A percentile compares a stretch with the other conserved stretches of the same genome.
These are phyloP conservation scores for Trifolium fragiferum DNA, from an alignment of 306 rosid species.

Conservation along the genomic window DNA sequence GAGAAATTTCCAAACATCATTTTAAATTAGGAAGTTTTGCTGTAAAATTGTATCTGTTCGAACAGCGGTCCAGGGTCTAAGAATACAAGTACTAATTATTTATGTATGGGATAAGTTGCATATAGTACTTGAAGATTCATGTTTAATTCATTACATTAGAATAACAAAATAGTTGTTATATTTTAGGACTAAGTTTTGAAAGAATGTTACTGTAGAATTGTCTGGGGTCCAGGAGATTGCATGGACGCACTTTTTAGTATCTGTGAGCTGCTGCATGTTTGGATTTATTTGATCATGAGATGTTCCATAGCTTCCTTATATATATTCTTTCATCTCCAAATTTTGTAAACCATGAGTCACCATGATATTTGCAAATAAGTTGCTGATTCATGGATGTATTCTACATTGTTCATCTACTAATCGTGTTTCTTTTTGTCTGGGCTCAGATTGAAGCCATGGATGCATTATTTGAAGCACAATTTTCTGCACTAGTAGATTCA, in stretches of 20 bases:
- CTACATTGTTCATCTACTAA: slow-evolving; percentile 31
- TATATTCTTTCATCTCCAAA: slow-evolving; percentile 30
- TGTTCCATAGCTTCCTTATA: slow-evolving; percentile 20
- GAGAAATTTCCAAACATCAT: neutral
- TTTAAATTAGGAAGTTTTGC: neutral
- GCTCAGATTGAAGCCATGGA: slow-evolving; percentile 95
- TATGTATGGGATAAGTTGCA: neutral
- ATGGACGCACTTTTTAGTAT: slow-evolving; percentile 18
- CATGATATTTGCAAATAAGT: slow-evolving; percentile 26
- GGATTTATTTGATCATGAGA: slow-evolving; percentile 11
- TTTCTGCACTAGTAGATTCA: slow-evolving; percentile 82
- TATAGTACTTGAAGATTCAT: slow-evolving; percentile 20
- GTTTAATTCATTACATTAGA: slow-evolving; percentile 20
- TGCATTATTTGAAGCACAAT: slow-evolving; percentile 93
- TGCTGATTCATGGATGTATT: slow-evolving; percentile 34
- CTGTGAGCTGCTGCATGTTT: slow-evolving; percentile 11
- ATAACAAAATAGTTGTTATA: slow-evolving; percentile 9
- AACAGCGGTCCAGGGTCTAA: slow-evolving; percentile 4
- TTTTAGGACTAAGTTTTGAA: slow-evolving; percentile 12
- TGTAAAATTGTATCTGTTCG: neutral
- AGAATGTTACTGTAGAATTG: slow-evolving; percentile 20
- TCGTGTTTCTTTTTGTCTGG: slow-evolving; percentile 42
- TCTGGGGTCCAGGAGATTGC: neutral
- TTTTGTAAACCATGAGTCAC: slow-evolving; percentile 18
- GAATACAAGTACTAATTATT: slow-evolving; percentile 5